Base-by-base conservation (phyloP, 2,329 filamentous ascomycete genomes). In the Arthrobotrys pseudoclavata region DNA sequence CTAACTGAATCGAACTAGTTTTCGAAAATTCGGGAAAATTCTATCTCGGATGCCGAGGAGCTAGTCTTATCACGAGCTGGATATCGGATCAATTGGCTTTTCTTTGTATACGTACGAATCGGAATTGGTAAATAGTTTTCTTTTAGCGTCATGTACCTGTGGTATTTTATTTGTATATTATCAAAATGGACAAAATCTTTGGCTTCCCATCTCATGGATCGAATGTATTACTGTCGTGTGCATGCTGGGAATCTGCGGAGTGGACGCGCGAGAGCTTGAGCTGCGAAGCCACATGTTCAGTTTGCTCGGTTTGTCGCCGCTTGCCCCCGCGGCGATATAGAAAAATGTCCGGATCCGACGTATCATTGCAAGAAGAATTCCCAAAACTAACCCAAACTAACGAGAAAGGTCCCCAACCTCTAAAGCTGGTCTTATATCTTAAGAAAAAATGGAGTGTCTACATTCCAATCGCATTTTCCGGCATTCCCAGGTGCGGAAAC, bases 1-100 rank as follows among this genome's bases (percentile, higher is more conserved):
- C 79, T 87, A 80, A 80, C n/a, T 13, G 12, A n/a, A 20, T 48
- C 24, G 42, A 4, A 24, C 24, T 47, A 20, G 29, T 22, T 22
- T 62, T 62, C 15, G 15, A 18, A 2, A 47, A 7, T 7, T 7
- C 4, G 29, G 7, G 7, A 31, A 31, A 31, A 31, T 3, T 31
- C 3, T 3, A 31, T 31, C 3, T 31, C 3, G 3, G 3, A 31
- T 31, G 3, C 29, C 34, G 34, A 13, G 34, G 34, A 12, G 12
- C 34, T 40, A 10, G 5, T 40, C 4, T 40, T 10, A 40, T 40
- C 40, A 29, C 53, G 57, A 9, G 1, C 37, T 26, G 57, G 22
- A 24, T 18, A 13, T 26, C 37, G 37, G 12, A 15, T 42, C 37
- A 42, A 31, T 22, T 42, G 7, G 3, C 4, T 24, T 60, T 40